Evolutionary conservation across 2,329 filamentous ascomycete genomes (phyloP).

Genomic region (Trichoderma afroharzianum): DNA sequence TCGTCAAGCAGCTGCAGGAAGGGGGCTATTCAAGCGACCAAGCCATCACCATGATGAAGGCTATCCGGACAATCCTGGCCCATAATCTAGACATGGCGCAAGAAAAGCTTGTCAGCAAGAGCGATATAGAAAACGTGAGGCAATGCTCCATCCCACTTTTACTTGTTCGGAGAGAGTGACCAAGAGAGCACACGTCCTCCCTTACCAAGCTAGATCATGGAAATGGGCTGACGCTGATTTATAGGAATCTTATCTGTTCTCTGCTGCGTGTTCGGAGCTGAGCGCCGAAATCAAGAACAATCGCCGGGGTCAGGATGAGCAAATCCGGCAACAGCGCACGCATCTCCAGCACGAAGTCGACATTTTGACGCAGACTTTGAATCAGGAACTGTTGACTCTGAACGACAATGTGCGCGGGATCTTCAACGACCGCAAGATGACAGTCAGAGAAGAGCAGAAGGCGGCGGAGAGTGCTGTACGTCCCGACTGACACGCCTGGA

Average conservation of each 20-base stretch:
- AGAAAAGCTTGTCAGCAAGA: conserved; percentile 78
- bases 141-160: not conserved
- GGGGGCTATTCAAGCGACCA: conserved; percentile 72
- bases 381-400: conserved; percentile 75
- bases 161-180: not conserved
- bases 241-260: conserved; percentile 84
- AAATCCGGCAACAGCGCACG: conserved; percentile 76
- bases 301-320: conserved; percentile 72
- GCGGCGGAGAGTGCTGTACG: conserved; percentile 73
- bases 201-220: not conserved
- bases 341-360: conserved; percentile 94
- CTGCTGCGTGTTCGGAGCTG: conserved; percentile 88
- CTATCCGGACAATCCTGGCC: conserved; percentile 71
- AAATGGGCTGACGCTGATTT: not conserved
- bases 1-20: conserved; percentile 76
- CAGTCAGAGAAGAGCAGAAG: conserved; percentile 82
- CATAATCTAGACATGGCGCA: conserved; percentile 79
- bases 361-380: conserved; percentile 78
- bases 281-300: conserved; percentile 80
- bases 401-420: conserved; percentile 92
- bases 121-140: conserved; percentile 76
- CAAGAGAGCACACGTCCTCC: not conserved
- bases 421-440: conserved; percentile 95
- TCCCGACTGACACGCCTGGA: not conserved
- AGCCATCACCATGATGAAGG: conserved; percentile 87